Conservation (phyloP, 1,284 basidiomycete species). For the Cryptococcus maquisensis region DNA sequence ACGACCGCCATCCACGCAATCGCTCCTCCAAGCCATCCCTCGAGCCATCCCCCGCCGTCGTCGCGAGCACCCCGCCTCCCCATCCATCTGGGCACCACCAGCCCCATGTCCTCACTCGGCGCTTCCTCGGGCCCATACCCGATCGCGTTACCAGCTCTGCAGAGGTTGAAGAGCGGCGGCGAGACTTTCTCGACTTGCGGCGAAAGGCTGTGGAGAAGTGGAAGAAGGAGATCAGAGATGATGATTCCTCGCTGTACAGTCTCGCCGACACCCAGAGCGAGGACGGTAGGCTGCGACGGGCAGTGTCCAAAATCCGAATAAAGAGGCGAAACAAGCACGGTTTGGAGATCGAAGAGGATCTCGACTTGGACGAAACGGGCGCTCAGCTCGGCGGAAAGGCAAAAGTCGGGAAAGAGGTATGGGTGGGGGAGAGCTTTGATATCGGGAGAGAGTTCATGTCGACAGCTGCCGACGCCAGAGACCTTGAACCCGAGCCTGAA, state of each 20-base stretch:
- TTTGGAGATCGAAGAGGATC: conserved; percentile 13
- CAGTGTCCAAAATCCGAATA: conserved; percentile 17
- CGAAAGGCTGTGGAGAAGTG: conserved; percentile 12
- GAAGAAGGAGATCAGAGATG: background rate
- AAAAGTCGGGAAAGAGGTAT: conserved; percentile 27
- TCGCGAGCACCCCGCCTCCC: conserved; percentile 21
- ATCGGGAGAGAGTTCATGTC: conserved; percentile 39
- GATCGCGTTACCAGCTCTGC: conserved; percentile 23
- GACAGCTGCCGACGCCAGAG: background rate
- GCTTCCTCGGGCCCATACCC: conserved; percentile 43
- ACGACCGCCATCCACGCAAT: background rate
- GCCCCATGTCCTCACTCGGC: conserved; percentile 30
- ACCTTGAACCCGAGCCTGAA: background rate
- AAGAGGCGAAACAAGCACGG: conserved; percentile 10
- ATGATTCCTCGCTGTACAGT: background rate
- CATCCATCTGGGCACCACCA: background rate
- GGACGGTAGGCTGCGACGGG: conserved; percentile 7
- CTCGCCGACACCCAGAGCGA: background rate
- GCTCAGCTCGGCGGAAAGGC: conserved; percentile 11
- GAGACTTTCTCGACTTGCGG: conserved; percentile 17
- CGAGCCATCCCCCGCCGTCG: conserved; percentile 31
- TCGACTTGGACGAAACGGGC: conserved; percentile 7
- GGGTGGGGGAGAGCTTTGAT: conserved; percentile 44
- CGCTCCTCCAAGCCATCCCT: background rate
- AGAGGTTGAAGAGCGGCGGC: conserved; percentile 18